Base-by-base conservation (phyloP, 2,329 filamentous ascomycete species). In the Monilinia fructigena region DNA sequence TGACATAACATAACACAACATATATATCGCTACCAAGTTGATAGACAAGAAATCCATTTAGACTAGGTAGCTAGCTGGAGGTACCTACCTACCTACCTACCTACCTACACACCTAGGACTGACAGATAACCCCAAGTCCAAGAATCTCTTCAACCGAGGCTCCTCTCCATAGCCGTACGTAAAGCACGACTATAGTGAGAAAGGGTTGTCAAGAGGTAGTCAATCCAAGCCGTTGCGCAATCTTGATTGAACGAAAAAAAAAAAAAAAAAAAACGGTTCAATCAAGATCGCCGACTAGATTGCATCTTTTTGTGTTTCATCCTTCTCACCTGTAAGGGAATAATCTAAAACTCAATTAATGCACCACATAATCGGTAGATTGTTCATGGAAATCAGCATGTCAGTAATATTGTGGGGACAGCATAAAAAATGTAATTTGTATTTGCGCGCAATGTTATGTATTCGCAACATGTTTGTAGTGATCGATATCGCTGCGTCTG, bases 161-260 rank as follows among this genome's bases (percentile, higher is more conserved):
- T 76, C 81, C 83, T 83, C 83, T 80, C 83, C 79, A 72, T 82
- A 79, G 73, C 81, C 77, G 75, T 76, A 76, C 82, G 66, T 76
- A 67, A 78, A 79, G 81, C 80, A 77, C 72, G 75, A 77, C 31
- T 47, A 60, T 3, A 60, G 55, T 65, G 63, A 65, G 63, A 65
- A 65, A 65, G 63, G 55, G 63, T 65, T 65, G 55, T 53, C 63
- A 55, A 45, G 12, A 65, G 28, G 28, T 28, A 60, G 20, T 28
- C 28, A 50, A 60, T 50, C 72, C 78, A 80, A 78, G 83, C 81
- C 82, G 83, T 84, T 83, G 81, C 83, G 83, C 83, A 76, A 74
- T 71, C 71, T 68, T 31, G 59, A 45, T 20, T 50, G 31, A 72
- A 73, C 70, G 69, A 72, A 73, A 72, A 73, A 72, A 68, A 69